phyloP scores from a whole-genome alignment of 169 alveolate species.

The Miamiensis avidus region DNA sequence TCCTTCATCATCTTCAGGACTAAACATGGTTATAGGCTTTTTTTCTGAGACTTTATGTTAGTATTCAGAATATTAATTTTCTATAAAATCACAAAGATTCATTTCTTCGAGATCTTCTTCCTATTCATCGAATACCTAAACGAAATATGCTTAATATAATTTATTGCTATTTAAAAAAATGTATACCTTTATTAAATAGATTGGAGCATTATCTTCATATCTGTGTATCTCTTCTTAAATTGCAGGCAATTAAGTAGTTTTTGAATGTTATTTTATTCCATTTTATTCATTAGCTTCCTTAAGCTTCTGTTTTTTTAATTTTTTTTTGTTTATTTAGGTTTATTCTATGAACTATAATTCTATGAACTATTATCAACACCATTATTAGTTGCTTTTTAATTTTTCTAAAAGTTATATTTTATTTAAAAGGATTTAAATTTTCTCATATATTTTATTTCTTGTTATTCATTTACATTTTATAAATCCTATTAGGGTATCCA shows the following conservation, averaged over 20 bases:
- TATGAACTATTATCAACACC: neutral
- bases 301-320: neutral
- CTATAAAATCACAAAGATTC: neutral
- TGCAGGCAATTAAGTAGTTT: too few relatives aligned
- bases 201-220: neutral
- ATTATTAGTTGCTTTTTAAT: neutral
- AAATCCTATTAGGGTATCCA: neutral
- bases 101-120: neutral
- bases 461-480: neutral
- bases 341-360: too few relatives aligned
- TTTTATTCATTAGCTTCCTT: neutral
- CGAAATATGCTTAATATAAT: neutral
- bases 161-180: neutral
- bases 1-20: slow-evolving; percentile 64
- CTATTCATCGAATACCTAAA: neutral
- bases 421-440: too few relatives aligned
- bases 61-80: neutral
- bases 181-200: neutral
- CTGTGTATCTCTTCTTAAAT: neutral
- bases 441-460: neutral
- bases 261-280: neutral
- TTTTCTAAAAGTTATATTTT: too few relatives aligned
- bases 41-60: neutral
- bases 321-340: too few relatives aligned
- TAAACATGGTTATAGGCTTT: neutral